These are phyloP conservation scores for Apiospora hydei DNA, from an alignment of 2,329 filamentous ascomycete species.

Conservation along the genomic window DNA sequence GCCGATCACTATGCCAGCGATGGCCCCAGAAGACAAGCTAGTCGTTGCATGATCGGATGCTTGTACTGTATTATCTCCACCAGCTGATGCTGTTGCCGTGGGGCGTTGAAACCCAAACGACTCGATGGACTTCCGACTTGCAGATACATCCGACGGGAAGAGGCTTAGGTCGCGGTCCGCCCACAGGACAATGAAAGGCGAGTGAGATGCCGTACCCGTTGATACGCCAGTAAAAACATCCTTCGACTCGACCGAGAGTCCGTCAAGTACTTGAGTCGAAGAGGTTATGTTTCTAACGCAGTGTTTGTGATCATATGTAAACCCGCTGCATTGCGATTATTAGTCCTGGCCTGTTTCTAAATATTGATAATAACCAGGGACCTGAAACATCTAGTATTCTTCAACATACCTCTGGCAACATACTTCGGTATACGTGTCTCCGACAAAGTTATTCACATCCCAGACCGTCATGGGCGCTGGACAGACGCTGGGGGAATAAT, in stretches of 20 bases:
- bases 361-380: too few relatives aligned
- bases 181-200: neutral
- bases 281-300: neutral
- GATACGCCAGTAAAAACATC: neutral
- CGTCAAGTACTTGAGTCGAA: neutral
- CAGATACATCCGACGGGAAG: neutral
- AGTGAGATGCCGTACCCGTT: neutral
- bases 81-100: too few relatives aligned
- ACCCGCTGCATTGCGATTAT: neutral
- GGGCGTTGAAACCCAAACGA: neutral
- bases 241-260: rapidly evolving
- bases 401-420: neutral
- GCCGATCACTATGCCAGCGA: neutral
- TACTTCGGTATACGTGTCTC: neutral
- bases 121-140: neutral
- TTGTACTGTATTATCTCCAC: too few relatives aligned
- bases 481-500: neutral
- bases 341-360: neutral
- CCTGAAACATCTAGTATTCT: too few relatives aligned
- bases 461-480: neutral
- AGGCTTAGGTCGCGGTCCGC: rapidly evolving
- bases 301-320: neutral
- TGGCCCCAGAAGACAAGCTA: neutral
- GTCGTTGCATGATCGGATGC: too few relatives aligned
- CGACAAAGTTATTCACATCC: neutral